Conservation (phyloP, 208 protist genomes). For the Lotmaria passim region DNA sequence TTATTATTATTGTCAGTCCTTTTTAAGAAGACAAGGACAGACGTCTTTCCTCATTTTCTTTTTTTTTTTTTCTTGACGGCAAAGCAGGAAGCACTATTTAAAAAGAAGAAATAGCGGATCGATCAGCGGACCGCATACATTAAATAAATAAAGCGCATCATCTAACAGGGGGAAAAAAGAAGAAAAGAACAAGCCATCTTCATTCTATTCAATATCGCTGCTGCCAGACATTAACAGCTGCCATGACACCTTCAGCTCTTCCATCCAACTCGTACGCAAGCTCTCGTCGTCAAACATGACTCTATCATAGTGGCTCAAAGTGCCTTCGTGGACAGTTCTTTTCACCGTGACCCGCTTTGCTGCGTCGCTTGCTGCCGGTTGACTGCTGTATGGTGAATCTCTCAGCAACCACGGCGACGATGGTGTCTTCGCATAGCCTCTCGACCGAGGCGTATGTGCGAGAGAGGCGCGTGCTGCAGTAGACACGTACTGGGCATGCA, state of each 20-base stretch:
- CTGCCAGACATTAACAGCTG: constrained; percentile 27
- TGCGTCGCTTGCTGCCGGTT: neutral
- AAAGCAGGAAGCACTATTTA: too few species aligned
- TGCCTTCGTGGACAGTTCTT: too few species aligned
- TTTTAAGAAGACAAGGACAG: too few species aligned
- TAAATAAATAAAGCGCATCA: neutral
- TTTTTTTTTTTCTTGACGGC: too few species aligned
- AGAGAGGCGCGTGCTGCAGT: too few species aligned
- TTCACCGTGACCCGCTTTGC: neutral
- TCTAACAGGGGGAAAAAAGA: neutral
- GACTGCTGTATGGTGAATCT: too few species aligned
- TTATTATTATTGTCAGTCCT: too few species aligned
- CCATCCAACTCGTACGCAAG: constrained; percentile 21
- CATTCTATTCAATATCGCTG: constrained; percentile 18
- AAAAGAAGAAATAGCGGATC: too few species aligned
- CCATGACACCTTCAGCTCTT: constrained; percentile 27
- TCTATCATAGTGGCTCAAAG: neutral
- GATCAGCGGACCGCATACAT: neutral
- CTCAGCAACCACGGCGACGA: neutral
- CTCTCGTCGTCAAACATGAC: constrained; percentile 9
- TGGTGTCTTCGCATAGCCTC: neutral
- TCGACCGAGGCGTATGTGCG: too few species aligned
- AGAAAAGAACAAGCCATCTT: neutral
- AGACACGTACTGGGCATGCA: constrained; percentile 9
- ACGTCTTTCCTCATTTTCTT: too few species aligned